Evolutionary conservation across 177 flowering plant genomes (phyloP).

Genomic region (Vitis hybrid): DNA sequence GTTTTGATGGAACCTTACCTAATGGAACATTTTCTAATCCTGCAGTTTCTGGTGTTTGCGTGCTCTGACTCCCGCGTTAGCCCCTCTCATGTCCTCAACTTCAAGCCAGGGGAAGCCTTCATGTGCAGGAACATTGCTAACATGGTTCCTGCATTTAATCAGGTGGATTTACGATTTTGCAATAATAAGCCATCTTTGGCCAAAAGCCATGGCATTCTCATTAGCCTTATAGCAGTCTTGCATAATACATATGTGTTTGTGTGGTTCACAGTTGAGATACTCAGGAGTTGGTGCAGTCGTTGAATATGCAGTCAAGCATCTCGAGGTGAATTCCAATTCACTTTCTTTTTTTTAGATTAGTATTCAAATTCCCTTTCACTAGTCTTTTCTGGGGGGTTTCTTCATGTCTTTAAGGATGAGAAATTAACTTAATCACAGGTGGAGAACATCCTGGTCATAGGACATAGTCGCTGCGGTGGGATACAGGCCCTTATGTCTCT

Average conservation of each 20-base stretch:
- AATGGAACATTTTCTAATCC: neutral
- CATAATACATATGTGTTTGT: too few relatives aligned
- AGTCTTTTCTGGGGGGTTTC: too few relatives aligned
- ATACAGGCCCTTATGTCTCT: neutral
- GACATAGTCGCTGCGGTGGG: slow-evolving; percentile 10
- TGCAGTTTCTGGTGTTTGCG: slow-evolving; percentile 59
- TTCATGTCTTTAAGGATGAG: neutral
- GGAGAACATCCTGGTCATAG: slow-evolving; percentile 2
- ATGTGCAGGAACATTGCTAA: slow-evolving; percentile 55
- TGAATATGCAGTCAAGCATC: slow-evolving; percentile 19
- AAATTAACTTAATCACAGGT: neutral
- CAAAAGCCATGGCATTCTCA: too few relatives aligned
- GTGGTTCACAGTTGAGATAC: slow-evolving; percentile 25
- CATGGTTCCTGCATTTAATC: slow-evolving; percentile 44
- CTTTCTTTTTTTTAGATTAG: too few relatives aligned
- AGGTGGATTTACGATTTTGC: neutral
- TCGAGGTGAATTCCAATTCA: neutral
- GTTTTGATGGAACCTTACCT: neutral
- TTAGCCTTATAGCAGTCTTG: too few relatives aligned
- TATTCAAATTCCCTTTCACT: too few relatives aligned
- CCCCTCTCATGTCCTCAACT: slow-evolving; percentile 47
- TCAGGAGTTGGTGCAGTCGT: slow-evolving; percentile 30
- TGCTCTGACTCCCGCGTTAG: slow-evolving; percentile 58
- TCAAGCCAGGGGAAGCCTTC: slow-evolving; percentile 64
- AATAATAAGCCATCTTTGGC: too few relatives aligned